Evolutionary conservation across 768 basidiomycete genomes (phyloP), one percentile per base, ranked within the genome.

Genomic region (Mycena galopus): DNA sequence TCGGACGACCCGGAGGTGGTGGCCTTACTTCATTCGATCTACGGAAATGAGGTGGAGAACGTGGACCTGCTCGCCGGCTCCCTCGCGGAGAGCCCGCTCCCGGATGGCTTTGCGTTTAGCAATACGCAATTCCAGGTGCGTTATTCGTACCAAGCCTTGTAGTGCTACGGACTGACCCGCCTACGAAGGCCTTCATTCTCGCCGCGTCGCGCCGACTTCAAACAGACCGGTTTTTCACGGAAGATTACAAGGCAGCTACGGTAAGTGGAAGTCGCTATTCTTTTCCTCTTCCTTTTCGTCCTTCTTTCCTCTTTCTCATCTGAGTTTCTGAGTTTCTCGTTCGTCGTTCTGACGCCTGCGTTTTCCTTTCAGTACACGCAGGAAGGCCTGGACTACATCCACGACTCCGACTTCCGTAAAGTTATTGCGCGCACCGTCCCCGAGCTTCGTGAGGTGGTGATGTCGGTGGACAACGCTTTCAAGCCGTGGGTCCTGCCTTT

Each of bases 181-280:
- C n/a, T n/a, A n/a, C n/a, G n/a, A n/a, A n/a, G n/a, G n/a, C n/a
- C n/a, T n/a, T n/a, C n/a, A n/a, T n/a, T n/a, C n/a, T n/a, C n/a
- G n/a, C n/a, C n/a, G n/a, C n/a, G n/a, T n/a, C n/a, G 33, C 58
- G 72, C 21, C n/a, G 63, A 10, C 55, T 69, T 1, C 58, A 69
- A 63, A 69, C 72, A 16, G 72, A 73, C 25, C 72, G 72, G 12
- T 69, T 73, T 57, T 73, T 73, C 29, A 73, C 72, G n/a, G 69
- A 67, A 19, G 72, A 69, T 35, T 73, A 64, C 32, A 65, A 30
- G 0, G 67, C 72, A 14, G 60, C 42, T 8, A 33, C 61, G 14
- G 67, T 65, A 55, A 3, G 62, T n/a, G n/a, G n/a, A n/a, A n/a
- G n/a, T n/a, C n/a, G n/a, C n/a, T n/a, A n/a, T n/a, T n/a, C n/a